phyloP scores from a whole-genome alignment of 306 rosid genomes.

The Acmispon strigosus region DNA sequence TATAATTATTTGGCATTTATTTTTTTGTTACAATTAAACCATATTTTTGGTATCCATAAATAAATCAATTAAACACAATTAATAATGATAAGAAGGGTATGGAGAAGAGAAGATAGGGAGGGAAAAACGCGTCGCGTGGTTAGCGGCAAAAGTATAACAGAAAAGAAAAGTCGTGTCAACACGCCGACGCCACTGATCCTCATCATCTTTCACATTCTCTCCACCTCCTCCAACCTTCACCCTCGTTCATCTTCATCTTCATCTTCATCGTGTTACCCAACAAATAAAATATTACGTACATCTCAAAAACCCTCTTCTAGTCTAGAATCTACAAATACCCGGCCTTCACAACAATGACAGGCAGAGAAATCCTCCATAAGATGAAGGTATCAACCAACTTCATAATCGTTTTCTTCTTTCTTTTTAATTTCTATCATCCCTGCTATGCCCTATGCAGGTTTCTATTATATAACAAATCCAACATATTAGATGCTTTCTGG shows the following conservation, averaged over 20 bases:
- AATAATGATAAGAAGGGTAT: no score
- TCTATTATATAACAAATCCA: neutral
- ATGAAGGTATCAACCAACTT: slow-evolving; percentile 57
- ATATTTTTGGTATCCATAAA: no score
- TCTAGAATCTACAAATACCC: neutral
- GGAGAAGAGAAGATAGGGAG: no score
- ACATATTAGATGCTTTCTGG: neutral
- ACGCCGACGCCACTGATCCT: slow-evolving; percentile 9
- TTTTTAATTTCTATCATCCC: neutral
- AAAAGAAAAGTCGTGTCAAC: slow-evolving; percentile 50
- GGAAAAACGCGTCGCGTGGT: slow-evolving; percentile 26
- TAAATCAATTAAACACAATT: no score
- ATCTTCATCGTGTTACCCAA: slow-evolving; percentile 23
- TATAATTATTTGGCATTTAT: no score
- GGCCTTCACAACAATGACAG: slow-evolving; percentile 36
- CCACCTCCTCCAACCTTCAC: neutral
- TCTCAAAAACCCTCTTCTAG: no score
- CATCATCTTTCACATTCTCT: slow-evolving; percentile 12
- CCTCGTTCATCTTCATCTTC: neutral
- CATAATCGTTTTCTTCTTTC: neutral
- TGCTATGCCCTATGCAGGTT: neutral
- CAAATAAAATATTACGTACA: no score
- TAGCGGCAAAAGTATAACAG: slow-evolving; percentile 29
- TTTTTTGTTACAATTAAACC: no score
- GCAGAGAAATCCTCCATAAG: slow-evolving; percentile 68